Evolutionary conservation across 495 filamentous ascomycete species (phyloP), one percentile per base, ranked within the genome.

Genomic region (Penicillium goetzii): DNA sequence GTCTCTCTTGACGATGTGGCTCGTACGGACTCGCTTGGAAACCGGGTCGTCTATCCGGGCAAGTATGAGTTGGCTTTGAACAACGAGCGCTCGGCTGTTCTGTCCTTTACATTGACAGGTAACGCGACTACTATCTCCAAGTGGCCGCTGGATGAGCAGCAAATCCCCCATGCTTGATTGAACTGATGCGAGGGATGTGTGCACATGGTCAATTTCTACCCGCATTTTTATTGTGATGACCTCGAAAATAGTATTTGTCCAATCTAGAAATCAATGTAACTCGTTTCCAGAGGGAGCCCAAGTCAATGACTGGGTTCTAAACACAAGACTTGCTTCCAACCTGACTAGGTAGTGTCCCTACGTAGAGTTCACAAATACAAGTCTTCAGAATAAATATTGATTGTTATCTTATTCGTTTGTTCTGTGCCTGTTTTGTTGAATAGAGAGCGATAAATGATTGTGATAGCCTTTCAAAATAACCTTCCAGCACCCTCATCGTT

Each of bases 41-140:
- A 89, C 67, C 79, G 77, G 25, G 75, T 89, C 23, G 58, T 92
- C 38, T 91, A 89, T 67, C 89, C 89, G 0, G 89, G 89, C 2
- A 77, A 72, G 0, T 91, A 92, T 68, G 80, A 77, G 21, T 28
- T 92, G 61, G 71, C 81, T 30, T 62, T 92, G 54, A 88, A 92
- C 43, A 75, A 73, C 50, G 74, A 78, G 57, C 62, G 75, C 5
- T 70, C 64, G 0, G 72, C 67, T 8, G 69, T 76, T 0, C 21
- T 73, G 25, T 30, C 61, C 2, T 72, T 80, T 47, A 72, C 61
- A 21, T 65, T 78, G 69, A 72, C 70, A 23, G 77, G 77, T 0
- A 56, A 74, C 9, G 71, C 57, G 34, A 70, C 65, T 1, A 68
- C 66, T 21, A 52, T 80, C 54, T 56, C 69, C 2, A 71, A 68